A percentile compares a stretch with the other conserved stretches of the same genome.
These are phyloP conservation scores for Ceratobasidium sp. DNA, from an alignment of 1,284 basidiomycete species.

Conservation along the genomic window DNA sequence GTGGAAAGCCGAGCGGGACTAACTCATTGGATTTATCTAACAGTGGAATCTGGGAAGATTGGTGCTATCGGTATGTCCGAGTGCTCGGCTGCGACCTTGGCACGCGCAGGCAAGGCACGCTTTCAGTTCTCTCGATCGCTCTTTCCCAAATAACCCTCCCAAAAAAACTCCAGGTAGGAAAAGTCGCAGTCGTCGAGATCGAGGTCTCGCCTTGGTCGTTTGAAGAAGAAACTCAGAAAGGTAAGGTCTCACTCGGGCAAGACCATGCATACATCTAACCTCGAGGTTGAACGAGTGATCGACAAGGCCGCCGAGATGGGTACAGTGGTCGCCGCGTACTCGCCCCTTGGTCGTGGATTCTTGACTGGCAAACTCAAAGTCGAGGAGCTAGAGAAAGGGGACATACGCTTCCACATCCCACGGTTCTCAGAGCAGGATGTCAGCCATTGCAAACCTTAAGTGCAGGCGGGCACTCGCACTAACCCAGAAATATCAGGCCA, in stretches of 20 bases:
- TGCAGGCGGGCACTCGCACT: too few species aligned
- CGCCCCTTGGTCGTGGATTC: slow-evolving; percentile 52
- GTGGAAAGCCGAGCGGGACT: neutral
- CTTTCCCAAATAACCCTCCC: neutral
- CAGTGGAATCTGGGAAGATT: slow-evolving; percentile 50
- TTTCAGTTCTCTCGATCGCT: neutral
- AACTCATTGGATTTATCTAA: neutral
- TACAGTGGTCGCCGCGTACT: slow-evolving; percentile 68
- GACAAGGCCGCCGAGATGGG: slow-evolving; percentile 61
- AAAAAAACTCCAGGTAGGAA: slow-evolving; percentile 58
- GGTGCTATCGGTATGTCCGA: slow-evolving; percentile 50
- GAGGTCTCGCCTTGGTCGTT: slow-evolving; percentile 68
- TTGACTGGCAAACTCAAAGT: slow-evolving; percentile 50
- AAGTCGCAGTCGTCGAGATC: slow-evolving; percentile 66
- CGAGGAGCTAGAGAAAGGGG: slow-evolving; percentile 52
- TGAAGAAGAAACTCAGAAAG: slow-evolving; percentile 61
- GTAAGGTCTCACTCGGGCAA: slow-evolving; percentile 50
- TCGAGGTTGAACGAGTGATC: slow-evolving; percentile 59
- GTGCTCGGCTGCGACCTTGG: slow-evolving; percentile 44
- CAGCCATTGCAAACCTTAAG: neutral
- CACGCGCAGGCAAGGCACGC: slow-evolving; percentile 47
- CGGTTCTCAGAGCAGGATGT: slow-evolving; percentile 58
- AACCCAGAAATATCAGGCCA: slow-evolving; percentile 55
- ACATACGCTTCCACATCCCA: slow-evolving; percentile 58
- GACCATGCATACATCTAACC: slow-evolving; percentile 53